These are phyloP conservation scores for Ampelocalamus luodianensis DNA, from an alignment of 176 grass and related monocot species.

Conservation along the genomic window DNA sequence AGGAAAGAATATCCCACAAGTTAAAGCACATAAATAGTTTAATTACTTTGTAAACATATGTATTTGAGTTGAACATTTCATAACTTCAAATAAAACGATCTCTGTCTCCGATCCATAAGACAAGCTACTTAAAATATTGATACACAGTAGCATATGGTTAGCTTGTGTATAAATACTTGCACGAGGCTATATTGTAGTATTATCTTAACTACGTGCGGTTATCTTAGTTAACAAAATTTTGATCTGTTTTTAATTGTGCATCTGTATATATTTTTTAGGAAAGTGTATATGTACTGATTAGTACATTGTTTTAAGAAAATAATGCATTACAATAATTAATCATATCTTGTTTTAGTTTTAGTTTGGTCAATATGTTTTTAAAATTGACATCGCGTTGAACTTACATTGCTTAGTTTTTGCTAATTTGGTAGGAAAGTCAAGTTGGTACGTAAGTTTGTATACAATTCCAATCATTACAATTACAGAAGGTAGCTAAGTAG, in stretches of 20 bases:
- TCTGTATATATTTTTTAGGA: background rate
- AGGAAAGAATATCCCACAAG: background rate
- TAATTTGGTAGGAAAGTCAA: background rate
- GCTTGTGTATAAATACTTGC: slow-evolving; percentile 15
- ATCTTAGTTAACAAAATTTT: background rate
- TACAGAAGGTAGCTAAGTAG: background rate
- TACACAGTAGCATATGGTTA: background rate
- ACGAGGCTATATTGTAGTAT: background rate
- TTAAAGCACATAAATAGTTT: background rate
- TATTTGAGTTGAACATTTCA: slow-evolving; percentile 19
- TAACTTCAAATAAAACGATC: background rate
- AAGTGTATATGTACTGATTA: background rate
- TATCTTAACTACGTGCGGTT: background rate
- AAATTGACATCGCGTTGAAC: background rate
- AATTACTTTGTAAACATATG: background rate
- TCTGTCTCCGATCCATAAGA: slow-evolving; percentile 26
- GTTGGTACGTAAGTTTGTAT: background rate
- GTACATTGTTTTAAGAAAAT: background rate
- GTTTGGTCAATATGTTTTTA: background rate
- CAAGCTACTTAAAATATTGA: slow-evolving; percentile 18
- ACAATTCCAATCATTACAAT: background rate
- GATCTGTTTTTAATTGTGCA: background rate
- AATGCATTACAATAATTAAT: background rate
- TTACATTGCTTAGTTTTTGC: background rate
- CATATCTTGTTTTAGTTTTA: background rate